Evolutionary conservation across 1,284 basidiomycete genomes (phyloP), one percentile per base, ranked within the genome.

Genomic region (Microbotryum violaceum): DNA sequence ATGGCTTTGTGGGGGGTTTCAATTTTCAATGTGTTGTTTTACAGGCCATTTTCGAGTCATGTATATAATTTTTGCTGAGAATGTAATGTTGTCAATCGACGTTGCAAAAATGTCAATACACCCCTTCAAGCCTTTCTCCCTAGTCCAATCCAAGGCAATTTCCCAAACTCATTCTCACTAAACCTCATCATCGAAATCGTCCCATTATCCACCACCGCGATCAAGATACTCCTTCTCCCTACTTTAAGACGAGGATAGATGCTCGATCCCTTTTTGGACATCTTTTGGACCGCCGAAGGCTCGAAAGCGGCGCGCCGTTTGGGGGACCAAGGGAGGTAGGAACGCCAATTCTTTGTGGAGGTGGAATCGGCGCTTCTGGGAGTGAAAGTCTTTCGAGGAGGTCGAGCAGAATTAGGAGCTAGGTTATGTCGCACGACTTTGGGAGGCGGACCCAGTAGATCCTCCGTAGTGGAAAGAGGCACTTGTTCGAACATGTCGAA

Each of bases 181-280:
- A 97, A 93, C 49, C 89, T 79, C 74, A 92, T 86, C 79, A 97
- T 90, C 62, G 88, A 88, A 29, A 88, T 88, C 66, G 83, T 91
- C 8, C 93, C 91, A 8, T 85, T 82, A 75, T 97, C 93, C 4
- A 94, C 91, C 1, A 85, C 89, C 1, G 92, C 94, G 33, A 98
- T 82, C 29, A 97, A 81, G 54, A 94, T 80, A 10, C 81, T 86
- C 70, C 90, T 87, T 72, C 88, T 88, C 0, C 94, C 94, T 21
- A 85, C 83, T 71, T 93, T 90, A 64, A 97, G 78, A 0, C 70
- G 61, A 2, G 75, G 72, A 62, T 75, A 78, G 74, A 74, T 1
- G 70, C 69, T 18, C 61, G 59, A 37, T 46, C 31, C 27, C 49
- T 25, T 49, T 31, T n/a, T 55, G 49, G 23, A 42, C 52, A 48